Conservation (phyloP, 2,329 filamentous ascomycete species). For the Fusarium pilosicola region DNA sequence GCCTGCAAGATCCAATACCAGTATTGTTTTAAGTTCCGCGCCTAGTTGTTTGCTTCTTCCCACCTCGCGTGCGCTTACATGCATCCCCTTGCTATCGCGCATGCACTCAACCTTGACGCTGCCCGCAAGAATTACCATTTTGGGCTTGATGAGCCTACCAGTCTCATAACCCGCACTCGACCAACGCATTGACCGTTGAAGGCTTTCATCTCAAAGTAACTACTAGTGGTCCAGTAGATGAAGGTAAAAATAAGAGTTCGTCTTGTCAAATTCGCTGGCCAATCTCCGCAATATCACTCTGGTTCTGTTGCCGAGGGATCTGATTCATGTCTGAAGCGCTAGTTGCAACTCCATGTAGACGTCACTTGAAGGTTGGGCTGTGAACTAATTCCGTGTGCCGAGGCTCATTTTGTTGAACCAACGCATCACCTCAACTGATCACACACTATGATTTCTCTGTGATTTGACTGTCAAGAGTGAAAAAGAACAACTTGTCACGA, state of each 20-base stretch:
- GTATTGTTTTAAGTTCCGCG: background rate
- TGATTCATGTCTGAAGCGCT: conserved; percentile 1
- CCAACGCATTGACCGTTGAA: conserved; percentile 1
- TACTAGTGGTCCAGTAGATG: background rate
- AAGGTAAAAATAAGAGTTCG: background rate
- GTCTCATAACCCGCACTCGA: background rate
- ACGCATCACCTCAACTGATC: background rate
- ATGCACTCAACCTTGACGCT: conserved; percentile 10
- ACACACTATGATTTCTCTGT: background rate
- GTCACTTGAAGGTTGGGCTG: background rate
- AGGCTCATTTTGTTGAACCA: conserved; percentile 12
- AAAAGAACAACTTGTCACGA: background rate
- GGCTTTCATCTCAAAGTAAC: background rate
- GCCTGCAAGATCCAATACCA: background rate
- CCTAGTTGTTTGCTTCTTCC: conserved; percentile 1
- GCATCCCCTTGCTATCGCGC: conserved; percentile 14
- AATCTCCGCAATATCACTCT: background rate
- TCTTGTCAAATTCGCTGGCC: background rate
- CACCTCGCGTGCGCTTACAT: conserved; percentile 16
- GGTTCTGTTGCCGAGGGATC: background rate
- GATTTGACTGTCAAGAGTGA: background rate
- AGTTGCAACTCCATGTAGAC: conserved; percentile 13
- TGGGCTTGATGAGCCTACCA: conserved; percentile 11
- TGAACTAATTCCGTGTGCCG: conserved; percentile 7
- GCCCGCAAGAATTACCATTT: conserved; percentile 38